phyloP scores from a whole-genome alignment of 1,284 basidiomycete genomes.

The Abortiporus biennis region DNA sequence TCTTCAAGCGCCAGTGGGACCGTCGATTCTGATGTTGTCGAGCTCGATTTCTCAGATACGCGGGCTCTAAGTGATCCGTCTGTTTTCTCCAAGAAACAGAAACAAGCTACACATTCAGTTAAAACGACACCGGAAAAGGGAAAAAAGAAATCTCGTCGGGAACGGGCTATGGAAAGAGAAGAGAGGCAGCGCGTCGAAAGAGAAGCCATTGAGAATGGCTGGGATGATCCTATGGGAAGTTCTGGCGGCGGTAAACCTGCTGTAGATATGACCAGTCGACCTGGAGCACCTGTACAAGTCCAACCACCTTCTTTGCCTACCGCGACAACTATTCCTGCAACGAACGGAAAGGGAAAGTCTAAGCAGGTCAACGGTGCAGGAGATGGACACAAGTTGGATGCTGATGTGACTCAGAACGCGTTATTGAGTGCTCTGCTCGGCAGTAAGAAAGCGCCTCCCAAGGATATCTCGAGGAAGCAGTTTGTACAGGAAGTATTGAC shows the following conservation, averaged over 20 bases:
- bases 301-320: slow-evolving; percentile 1
- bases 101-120: slow-evolving; percentile 14
- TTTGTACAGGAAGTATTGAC: slow-evolving; percentile 13
- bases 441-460: neutral
- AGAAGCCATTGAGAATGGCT: slow-evolving; percentile 53
- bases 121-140: slow-evolving; percentile 9
- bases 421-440: neutral
- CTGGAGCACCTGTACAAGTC: neutral
- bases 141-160: slow-evolving; percentile 29
- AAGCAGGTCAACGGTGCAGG: neutral
- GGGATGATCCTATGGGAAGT: slow-evolving; percentile 44
- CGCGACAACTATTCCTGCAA: neutral
- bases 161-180: slow-evolving; percentile 32
- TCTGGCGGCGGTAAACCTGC: slow-evolving; percentile 14
- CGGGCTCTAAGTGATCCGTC: slow-evolving; percentile 59
- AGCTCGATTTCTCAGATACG: slow-evolving; percentile 66
- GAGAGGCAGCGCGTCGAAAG: too few relatives aligned
- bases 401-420: neutral
- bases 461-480: slow-evolving; percentile 11
- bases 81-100: slow-evolving; percentile 34
- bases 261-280: slow-evolving; percentile 8
- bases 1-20: slow-evolving; percentile 25
- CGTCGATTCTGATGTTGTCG: slow-evolving; percentile 46
- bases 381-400: neutral
- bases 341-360: slow-evolving; percentile 7